Base-by-base conservation (phyloP, 2,329 filamentous ascomycete genomes). In the Thielaviopsis cerberus region DNA sequence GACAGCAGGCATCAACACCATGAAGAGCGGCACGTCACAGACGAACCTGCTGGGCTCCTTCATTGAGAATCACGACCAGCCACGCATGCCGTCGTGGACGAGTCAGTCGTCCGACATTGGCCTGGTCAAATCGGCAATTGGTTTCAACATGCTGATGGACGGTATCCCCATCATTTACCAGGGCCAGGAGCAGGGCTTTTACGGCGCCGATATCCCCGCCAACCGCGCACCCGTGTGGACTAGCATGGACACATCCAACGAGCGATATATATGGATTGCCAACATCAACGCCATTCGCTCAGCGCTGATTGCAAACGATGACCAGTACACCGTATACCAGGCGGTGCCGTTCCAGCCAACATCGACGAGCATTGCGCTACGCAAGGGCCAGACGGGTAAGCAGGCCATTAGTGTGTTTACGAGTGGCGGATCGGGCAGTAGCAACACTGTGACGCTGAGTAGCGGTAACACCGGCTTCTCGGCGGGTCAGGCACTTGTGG, bases 31-130 rank as follows among this genome's bases (percentile, higher is more conserved):
- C 30, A 70, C 70, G 58, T 69, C 73, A 59, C 63, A 69, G 64
- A 63, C 70, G 1, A 65, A 71, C 45, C 72, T 72, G 61, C 72
- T 75, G 64, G 73, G 72, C 57, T 76, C 73, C 0, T 85, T 82
- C 64, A 72, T 78, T 57, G 81, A 84, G 64, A 83, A 83, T 63
- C 81, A 84, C 65, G 81, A 84, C 64, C 75, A 80, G 59, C 73
- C 74, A 2, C 72, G 68, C 83, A 4, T 77, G 75, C 1, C 73
- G 79, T n/a, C 67, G 57, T 61, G 62, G 57, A 50, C 51, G 8
- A 54, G 59, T 48, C 51, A 62, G 2, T 78, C 74, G 59, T 72
- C 71, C 0, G 77, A 76, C 6, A 80, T 79, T 64, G 73, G 80
- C 69, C 70, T 81, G 20, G 72, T 75, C 1, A 66, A 77, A n/a